Percentiles rank a stretch among this genome's conserved stretches.
Conservation (phyloP, 1,284 basidiomycete species). For the Ceratobasidium sp. region DNA sequence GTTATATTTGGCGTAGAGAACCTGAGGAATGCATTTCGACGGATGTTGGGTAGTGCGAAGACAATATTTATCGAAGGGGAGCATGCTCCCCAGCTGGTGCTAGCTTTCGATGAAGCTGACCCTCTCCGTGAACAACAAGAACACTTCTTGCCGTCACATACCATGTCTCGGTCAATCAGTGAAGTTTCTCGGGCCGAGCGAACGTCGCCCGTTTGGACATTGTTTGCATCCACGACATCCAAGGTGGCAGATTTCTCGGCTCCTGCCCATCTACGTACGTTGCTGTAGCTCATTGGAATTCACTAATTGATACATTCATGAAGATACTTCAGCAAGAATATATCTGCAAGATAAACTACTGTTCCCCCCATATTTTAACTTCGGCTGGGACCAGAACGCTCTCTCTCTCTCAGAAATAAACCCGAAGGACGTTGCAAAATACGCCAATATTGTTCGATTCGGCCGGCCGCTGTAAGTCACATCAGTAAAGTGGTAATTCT, state of each 20-base stretch:
- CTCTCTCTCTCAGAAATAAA: background rate
- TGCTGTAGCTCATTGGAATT: too few species aligned
- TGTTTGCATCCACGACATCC: background rate
- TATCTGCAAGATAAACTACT: background rate
- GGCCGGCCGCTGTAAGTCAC: too few species aligned
- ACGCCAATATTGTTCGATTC: background rate
- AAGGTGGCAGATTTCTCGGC: constrained; percentile 8
- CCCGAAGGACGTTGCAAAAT: background rate
- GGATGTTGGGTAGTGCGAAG: background rate
- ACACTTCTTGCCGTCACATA: background rate
- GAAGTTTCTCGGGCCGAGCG: background rate
- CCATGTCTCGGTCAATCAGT: background rate
- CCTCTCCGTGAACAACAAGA: background rate
- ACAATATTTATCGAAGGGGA: background rate
- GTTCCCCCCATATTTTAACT: background rate
- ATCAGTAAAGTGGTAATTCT: too few species aligned
- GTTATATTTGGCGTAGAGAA: background rate
- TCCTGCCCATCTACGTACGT: background rate
- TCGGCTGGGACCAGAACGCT: constrained; percentile 1
- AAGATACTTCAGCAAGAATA: background rate
- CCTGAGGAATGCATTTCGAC: background rate
- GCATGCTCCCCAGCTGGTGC: background rate
- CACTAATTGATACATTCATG: too few species aligned
- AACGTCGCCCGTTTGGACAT: background rate
- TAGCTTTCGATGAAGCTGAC: constrained; percentile 14